These are phyloP conservation scores for Kwoniella botswanensis DNA, from an alignment of 768 basidiomycete genomes.

Conservation along the genomic window DNA sequence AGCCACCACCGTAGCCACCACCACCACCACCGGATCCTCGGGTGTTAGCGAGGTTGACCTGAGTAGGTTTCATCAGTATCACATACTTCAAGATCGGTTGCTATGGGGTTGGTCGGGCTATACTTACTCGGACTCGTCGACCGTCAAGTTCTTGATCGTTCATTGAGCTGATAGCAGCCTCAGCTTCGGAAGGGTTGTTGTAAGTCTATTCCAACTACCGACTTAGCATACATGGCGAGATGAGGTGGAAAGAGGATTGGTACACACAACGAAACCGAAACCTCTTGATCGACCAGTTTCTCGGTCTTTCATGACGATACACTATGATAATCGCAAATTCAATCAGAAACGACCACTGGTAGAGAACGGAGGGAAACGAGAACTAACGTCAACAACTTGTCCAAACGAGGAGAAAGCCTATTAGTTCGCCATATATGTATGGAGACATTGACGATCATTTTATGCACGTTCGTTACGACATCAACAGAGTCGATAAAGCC, in stretches of 20 bases:
- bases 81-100: not conserved
- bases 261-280: conserved; percentile 85
- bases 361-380: conserved; percentile 52
- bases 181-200: conserved; percentile 67
- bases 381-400: conserved; percentile 87
- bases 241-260: not conserved
- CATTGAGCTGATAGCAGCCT: conserved; percentile 73
- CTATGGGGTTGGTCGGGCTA: too few species aligned
- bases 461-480: not conserved
- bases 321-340: conserved; percentile 62
- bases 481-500: too few species aligned
- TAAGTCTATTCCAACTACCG: conserved; percentile 48
- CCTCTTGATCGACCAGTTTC: conserved; percentile 96
- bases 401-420: conserved; percentile 85
- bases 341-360: conserved; percentile 18
- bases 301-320: conserved; percentile 97
- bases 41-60: conserved; percentile 67
- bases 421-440: conserved; percentile 32
- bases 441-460: not conserved
- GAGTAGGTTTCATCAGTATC: not conserved
- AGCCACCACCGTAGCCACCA: conserved; percentile 52
- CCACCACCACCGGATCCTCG: conserved; percentile 51
- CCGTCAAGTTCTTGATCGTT: conserved; percentile 95
- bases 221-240: not conserved
- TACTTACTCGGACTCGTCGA: conserved; percentile 72